phyloP scores from a whole-genome alignment of 345 rosid genomes.

The Gossypium anomalum region DNA sequence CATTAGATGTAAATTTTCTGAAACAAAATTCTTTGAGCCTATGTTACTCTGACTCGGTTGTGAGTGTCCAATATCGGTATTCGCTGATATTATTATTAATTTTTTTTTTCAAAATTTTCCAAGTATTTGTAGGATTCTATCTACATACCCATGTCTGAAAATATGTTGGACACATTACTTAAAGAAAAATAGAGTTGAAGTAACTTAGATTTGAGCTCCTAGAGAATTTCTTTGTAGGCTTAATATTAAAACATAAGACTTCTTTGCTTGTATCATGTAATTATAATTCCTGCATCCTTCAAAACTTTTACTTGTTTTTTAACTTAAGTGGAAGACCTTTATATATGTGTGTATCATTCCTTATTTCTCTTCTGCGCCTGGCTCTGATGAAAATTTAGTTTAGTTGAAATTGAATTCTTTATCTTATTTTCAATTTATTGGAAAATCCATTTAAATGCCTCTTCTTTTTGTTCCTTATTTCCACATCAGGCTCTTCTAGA shows the following conservation, averaged over 20 bases:
- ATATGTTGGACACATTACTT: not conserved
- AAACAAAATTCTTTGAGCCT: not conserved
- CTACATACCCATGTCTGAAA: not conserved
- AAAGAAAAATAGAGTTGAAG: not conserved
- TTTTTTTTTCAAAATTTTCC: not conserved
- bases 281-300: not conserved
- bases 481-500: conserved; percentile 81
- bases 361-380: not conserved
- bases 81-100: not conserved
- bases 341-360: not conserved
- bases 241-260: not conserved
- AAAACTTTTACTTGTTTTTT: not conserved
- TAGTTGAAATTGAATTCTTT: not conserved
- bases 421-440: not conserved
- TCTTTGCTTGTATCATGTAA: not conserved
- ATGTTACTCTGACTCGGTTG: not conserved
- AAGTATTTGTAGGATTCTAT: not conserved
- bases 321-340: not conserved
- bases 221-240: not conserved
- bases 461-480: conserved; percentile 19
- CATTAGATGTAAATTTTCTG: not conserved
- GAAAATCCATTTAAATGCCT: conserved; percentile 12
- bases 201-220: not conserved
- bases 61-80: not conserved
- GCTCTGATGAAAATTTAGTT: not conserved